phyloP scores from a whole-genome alignment of 495 filamentous ascomycete genomes.

The Neurospora sp. region DNA sequence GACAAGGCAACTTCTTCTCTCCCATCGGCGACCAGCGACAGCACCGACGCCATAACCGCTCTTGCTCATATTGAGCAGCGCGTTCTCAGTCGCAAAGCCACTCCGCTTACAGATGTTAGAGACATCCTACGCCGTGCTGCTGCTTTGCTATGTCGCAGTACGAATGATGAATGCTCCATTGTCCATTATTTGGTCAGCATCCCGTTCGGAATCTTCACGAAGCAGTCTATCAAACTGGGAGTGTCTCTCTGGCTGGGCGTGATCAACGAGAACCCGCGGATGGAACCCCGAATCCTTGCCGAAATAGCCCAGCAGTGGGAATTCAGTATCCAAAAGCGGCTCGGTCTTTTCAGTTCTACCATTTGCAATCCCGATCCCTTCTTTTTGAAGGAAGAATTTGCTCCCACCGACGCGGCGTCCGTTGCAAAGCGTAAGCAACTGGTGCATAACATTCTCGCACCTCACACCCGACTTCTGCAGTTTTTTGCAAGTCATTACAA shows the following conservation, averaged over 20 bases:
- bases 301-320: constrained; percentile 88
- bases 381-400: constrained; percentile 81
- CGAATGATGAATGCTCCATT: constrained; percentile 61
- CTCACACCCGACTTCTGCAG: constrained; percentile 76
- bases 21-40: constrained; percentile 33
- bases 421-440: constrained; percentile 63
- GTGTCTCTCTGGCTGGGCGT: constrained; percentile 93
- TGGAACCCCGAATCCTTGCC: constrained; percentile 71
- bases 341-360: constrained; percentile 69
- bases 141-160: constrained; percentile 66
- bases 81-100: constrained; percentile 50
- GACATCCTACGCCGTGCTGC: constrained; percentile 75
- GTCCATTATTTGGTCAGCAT: constrained; percentile 79
- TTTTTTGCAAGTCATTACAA: constrained; percentile 92
- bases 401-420: constrained; percentile 74
- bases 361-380: constrained; percentile 82
- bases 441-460: constrained; percentile 68
- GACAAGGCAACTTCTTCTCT: constrained; percentile 33
- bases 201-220: constrained; percentile 85
- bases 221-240: constrained; percentile 89
- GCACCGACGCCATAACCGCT: constrained; percentile 46
- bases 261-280: constrained; percentile 86
- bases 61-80: constrained; percentile 58
- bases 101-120: constrained; percentile 65
- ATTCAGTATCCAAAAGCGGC: constrained; percentile 55